A percentile compares a stretch with the other conserved stretches of the same genome.
These are phyloP conservation scores for Thielaviopsis ethacetica DNA, from an alignment of 2,329 filamentous ascomycete genomes.

Conservation along the genomic window DNA sequence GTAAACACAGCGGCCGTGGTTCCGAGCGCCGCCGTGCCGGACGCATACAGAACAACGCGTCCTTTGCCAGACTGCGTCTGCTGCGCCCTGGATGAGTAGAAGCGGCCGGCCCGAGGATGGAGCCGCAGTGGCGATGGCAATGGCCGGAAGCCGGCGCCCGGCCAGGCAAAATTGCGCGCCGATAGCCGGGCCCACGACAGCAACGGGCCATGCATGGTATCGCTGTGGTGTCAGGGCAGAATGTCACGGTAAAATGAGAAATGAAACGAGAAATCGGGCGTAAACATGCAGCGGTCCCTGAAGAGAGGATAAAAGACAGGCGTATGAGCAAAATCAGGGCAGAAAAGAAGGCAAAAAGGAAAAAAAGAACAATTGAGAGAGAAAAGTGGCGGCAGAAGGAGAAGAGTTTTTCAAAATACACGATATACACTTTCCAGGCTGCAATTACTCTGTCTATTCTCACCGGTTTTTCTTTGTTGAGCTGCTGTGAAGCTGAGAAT, in stretches of 20 bases:
- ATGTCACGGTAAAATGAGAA: background rate
- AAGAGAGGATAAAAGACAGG: background rate
- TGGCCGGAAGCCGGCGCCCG: background rate
- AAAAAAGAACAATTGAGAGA: background rate
- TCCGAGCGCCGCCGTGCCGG: slow-evolving; percentile 33
- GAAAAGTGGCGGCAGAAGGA: background rate
- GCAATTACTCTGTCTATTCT: background rate
- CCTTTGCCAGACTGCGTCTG: slow-evolving; percentile 4
- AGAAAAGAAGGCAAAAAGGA: background rate
- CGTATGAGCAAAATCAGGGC: background rate
- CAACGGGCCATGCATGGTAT: slow-evolving; percentile 7
- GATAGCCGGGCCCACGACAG: slow-evolving; percentile 9
- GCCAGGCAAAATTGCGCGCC: background rate
- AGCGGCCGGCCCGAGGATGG: background rate
- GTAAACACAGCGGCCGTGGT: slow-evolving; percentile 36
- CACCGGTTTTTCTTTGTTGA: background rate
- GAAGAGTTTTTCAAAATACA: background rate
- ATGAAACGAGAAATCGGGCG: background rate
- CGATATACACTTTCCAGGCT: background rate
- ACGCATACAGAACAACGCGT: slow-evolving; percentile 29
- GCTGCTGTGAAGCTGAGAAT: background rate
- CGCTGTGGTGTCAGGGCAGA: background rate
- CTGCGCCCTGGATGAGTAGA: background rate
- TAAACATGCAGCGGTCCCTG: background rate
- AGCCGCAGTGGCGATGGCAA: background rate